Evolutionary conservation across 2,329 filamentous ascomycete species (phyloP).

Genomic region (Alternaria burnsii): DNA sequence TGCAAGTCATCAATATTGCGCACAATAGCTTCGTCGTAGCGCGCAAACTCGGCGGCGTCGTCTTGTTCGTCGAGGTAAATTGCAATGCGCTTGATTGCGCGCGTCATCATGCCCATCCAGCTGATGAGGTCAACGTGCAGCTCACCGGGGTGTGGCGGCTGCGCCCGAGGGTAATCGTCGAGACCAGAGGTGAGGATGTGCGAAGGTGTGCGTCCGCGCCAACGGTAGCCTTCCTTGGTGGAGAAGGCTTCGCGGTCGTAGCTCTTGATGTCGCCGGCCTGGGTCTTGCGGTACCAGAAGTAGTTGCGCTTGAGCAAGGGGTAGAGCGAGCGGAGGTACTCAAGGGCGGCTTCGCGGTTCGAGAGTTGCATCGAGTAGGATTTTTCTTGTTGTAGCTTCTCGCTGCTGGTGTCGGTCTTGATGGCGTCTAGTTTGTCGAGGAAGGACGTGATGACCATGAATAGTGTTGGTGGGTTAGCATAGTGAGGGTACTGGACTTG

Average conservation of each 20-base stretch:
- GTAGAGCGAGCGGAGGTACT: constrained; percentile 80
- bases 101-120: constrained; percentile 97
- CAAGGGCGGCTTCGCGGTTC: constrained; percentile 71
- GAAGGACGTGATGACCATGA: constrained; percentile 85
- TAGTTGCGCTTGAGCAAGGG: constrained; percentile 89
- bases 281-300: constrained; percentile 93
- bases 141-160: constrained; percentile 94
- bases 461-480: constrained; percentile 94
- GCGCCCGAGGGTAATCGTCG: constrained; percentile 93
- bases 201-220: constrained; percentile 85
- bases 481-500: constrained; percentile 97
- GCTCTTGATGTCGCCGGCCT: constrained; percentile 85
- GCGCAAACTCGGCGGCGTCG: constrained; percentile 76
- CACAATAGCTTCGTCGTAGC: constrained; percentile 77
- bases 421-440: constrained; percentile 75
- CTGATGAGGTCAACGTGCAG: constrained; percentile 93
- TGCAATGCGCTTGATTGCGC: constrained; percentile 83
- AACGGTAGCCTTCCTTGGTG: constrained; percentile 90
- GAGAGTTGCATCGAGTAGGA: constrained; percentile 71
- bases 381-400: constrained; percentile 49
- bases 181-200: constrained; percentile 93
- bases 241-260: constrained; percentile 92
- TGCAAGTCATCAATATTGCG: constrained; percentile 92
- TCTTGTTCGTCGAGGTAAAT: constrained; percentile 76
- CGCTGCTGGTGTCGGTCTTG: constrained; percentile 41